Percentiles rank a stretch among this genome's conserved stretches.
These are phyloP conservation scores for Sclerotinia spermophila DNA, from an alignment of 2,329 filamentous ascomycete genomes.

Conservation along the genomic window DNA sequence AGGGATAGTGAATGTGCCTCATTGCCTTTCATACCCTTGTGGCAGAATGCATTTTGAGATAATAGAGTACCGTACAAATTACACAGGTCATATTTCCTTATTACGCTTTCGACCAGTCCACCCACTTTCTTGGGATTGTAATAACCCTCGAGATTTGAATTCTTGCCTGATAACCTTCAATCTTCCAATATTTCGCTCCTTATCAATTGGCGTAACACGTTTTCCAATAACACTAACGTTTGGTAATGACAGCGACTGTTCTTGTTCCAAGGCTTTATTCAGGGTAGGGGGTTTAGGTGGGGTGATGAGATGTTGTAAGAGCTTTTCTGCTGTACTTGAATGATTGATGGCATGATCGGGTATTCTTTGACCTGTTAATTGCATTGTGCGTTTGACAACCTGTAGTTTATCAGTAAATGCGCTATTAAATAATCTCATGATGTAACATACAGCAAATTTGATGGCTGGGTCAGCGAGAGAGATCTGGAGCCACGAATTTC, in stretches of 20 bases:
- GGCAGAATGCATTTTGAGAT: background rate
- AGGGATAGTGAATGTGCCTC: background rate
- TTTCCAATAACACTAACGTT: constrained; percentile 68
- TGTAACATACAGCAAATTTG: constrained; percentile 68
- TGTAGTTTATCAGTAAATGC: constrained; percentile 40
- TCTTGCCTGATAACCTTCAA: constrained; percentile 78
- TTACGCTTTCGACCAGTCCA: background rate
- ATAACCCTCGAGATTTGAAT: constrained; percentile 58
- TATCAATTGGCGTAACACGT: constrained; percentile 67
- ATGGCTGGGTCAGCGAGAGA: constrained; percentile 54
- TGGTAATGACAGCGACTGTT: constrained; percentile 50
- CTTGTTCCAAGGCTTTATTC: constrained; percentile 51
- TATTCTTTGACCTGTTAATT: constrained; percentile 74
- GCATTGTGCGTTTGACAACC: constrained; percentile 76
- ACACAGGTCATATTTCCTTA: background rate
- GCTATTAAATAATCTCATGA: background rate
- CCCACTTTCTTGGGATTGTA: constrained; percentile 32
- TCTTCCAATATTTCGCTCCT: constrained; percentile 67
- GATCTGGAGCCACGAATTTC: constrained; percentile 55
- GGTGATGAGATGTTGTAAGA: constrained; percentile 53
- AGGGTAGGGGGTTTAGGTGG: constrained; percentile 60
- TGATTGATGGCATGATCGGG: constrained; percentile 64
- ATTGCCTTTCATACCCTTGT: background rate
- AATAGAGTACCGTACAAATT: constrained; percentile 7
- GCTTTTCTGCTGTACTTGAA: constrained; percentile 50